Conservation (phyloP, 192 early-diverging fungal species). For the Coemansia sp. region DNA sequence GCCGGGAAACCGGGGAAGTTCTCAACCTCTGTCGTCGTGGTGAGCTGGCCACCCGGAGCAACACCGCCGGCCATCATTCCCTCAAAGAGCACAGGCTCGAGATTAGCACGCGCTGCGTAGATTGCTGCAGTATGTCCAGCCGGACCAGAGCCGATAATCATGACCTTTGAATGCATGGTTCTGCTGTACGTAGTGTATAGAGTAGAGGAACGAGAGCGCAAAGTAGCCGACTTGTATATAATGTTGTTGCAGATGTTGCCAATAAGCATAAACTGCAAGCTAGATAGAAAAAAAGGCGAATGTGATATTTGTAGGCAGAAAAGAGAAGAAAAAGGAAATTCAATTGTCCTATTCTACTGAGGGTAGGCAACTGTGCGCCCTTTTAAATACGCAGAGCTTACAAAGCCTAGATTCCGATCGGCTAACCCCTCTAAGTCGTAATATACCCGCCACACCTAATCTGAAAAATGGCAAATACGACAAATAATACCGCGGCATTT, state of each 20-base stretch:
- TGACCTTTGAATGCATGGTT: slow-evolving; percentile 45
- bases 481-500: too few relatives aligned
- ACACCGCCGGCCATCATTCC: slow-evolving; percentile 91
- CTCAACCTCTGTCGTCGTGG: slow-evolving; percentile 95
- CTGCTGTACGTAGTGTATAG: neutral
- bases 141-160: slow-evolving; percentile 90
- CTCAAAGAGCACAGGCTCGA: slow-evolving; percentile 92
- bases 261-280: neutral
- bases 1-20: slow-evolving; percentile 95
- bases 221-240: neutral
- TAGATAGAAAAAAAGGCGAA: neutral
- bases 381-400: too few relatives aligned
- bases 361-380: too few relatives aligned
- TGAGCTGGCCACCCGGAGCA: slow-evolving; percentile 81
- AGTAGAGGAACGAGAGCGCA: neutral
- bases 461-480: too few relatives aligned
- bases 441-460: too few relatives aligned
- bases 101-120: slow-evolving; percentile 91
- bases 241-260: neutral
- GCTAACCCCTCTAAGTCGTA: too few relatives aligned
- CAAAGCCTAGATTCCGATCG: too few relatives aligned
- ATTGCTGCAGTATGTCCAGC: slow-evolving; percentile 97
- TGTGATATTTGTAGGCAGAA: neutral
- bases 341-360: neutral
- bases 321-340: neutral